Base-by-base conservation (phyloP, 768 basidiomycete species). In the Candolleomyces efflorescens region DNA sequence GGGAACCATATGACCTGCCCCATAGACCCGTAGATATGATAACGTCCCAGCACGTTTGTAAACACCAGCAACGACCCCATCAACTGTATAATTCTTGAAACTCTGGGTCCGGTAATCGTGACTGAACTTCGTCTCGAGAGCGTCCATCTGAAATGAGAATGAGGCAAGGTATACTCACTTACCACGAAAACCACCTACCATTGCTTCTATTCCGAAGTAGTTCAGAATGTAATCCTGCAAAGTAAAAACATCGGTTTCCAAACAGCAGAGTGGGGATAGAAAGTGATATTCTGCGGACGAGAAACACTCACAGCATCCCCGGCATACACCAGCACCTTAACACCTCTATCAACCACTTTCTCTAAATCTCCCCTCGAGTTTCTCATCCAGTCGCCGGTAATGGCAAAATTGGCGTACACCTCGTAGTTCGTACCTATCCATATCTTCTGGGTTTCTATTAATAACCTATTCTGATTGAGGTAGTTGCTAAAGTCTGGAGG, bases 1-100 rank as follows among this genome's bases (percentile, higher is more conserved):
- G 24, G 79, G 77, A 15, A 79, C 78, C 55, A 80, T 76, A 58
- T 81, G 78, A 0, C 78, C 78, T 20, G 79, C 76, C 10, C 75
- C 75, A 58, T 69, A 80, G 27, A 84, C 74, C 10, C 83, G 75
- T 13, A 85, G 65, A 60, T 84, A 85, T 7, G 82, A 82, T 66
- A 78, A 74, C 1, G 72, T 81, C 11, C 83, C 83, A 4, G 83
- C 82, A 57, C 82, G 83, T 71, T 85, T 85, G 70, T 71, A 83
- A 36, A 79, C 67, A 3, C 83, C 84, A 4, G 84, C 71, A 2
- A 66, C 56, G 55, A 78, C 72, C 0, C 84, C 84, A 1, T 71
- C 64, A 15, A 86, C 83, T 0, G 72, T 82, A 68, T 75, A 85
- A 47, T 73, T 73, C 11, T 74, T 60, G 66, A 82, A 83, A 0